Percentiles rank a stretch among this genome's conserved stretches.
phyloP scores from a whole-genome alignment of 2,329 filamentous ascomycete species.

The Neobulgaria alba region DNA sequence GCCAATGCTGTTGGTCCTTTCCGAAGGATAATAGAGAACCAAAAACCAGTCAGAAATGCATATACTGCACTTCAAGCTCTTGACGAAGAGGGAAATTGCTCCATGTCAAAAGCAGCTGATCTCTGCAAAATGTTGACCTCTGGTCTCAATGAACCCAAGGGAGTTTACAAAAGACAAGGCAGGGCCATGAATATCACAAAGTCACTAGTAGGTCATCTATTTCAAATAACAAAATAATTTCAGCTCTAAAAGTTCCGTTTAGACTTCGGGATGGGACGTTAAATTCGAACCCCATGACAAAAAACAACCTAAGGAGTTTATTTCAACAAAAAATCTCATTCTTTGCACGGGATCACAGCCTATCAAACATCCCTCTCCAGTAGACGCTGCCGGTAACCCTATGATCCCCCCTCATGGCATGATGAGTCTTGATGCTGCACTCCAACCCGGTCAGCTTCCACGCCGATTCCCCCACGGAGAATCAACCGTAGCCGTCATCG shows the following conservation, averaged over 20 bases:
- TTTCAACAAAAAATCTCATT: constrained; percentile 32
- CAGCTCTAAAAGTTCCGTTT: background rate
- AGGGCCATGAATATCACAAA: constrained; percentile 33
- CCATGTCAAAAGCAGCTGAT: constrained; percentile 48
- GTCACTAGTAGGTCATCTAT: constrained; percentile 26
- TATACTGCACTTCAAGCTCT: constrained; percentile 44
- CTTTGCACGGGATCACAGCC: constrained; percentile 50
- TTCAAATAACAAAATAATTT: constrained; percentile 4
- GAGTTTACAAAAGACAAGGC: constrained; percentile 33
- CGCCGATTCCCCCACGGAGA: constrained; percentile 33
- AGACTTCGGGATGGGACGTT: constrained; percentile 34
- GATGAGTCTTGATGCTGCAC: constrained; percentile 46
- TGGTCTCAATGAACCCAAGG: constrained; percentile 34
- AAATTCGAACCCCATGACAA: constrained; percentile 20
- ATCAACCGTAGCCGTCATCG: constrained; percentile 48
- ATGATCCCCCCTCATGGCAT: constrained; percentile 30
- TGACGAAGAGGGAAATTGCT: constrained; percentile 47
- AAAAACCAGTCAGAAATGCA: constrained; percentile 41
- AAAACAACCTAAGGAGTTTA: too few species aligned
- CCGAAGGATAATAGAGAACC: constrained; percentile 36
- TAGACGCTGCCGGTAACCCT: too few species aligned
- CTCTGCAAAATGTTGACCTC: constrained; percentile 38
- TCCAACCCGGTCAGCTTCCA: constrained; percentile 44
- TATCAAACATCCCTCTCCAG: constrained; percentile 35
- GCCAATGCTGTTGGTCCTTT: constrained; percentile 46